These are phyloP conservation scores for Ogataea paraovalis DNA, from an alignment of 805 yeast genomes.

Conservation along the genomic window DNA sequence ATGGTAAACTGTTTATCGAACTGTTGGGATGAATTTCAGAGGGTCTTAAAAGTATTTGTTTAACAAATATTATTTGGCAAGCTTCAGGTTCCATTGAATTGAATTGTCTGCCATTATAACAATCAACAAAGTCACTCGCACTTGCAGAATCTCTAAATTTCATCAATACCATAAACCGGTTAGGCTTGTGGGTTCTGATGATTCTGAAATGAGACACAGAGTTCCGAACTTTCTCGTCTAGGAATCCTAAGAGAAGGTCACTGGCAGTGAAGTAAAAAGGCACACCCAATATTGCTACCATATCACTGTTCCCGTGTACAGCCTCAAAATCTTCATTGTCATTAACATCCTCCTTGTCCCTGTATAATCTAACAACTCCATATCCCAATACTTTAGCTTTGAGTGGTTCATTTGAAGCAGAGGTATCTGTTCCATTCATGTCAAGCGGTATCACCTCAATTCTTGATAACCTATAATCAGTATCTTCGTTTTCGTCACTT, in stretches of 20 bases:
- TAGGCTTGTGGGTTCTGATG: constrained; percentile 58
- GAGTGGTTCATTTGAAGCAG: constrained; percentile 37
- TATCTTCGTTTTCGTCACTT: constrained; percentile 5
- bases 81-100: constrained; percentile 86
- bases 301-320: constrained; percentile 52
- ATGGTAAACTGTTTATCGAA: constrained; percentile 47
- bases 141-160: constrained; percentile 56
- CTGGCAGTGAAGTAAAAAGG: constrained; percentile 86
- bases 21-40: constrained; percentile 20
- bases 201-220: constrained; percentile 69
- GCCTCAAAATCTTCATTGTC: constrained; percentile 7
- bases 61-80: constrained; percentile 74
- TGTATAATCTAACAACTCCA: constrained; percentile 68
- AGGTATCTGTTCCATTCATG: constrained; percentile 16
- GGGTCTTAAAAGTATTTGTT: constrained; percentile 46
- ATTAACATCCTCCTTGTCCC: constrained; percentile 41
- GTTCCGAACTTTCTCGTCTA: constrained; percentile 57
- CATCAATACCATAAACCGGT: constrained; percentile 71
- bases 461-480: constrained; percentile 35
- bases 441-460: constrained; percentile 32
- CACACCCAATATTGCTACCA: constrained; percentile 76
- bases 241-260: constrained; percentile 68
- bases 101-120: constrained; percentile 69
- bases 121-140: constrained; percentile 63
- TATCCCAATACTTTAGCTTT: constrained; percentile 64